phyloP scores from a whole-genome alignment of 352 stramenopile species.

The Phytophthora cactorum region DNA sequence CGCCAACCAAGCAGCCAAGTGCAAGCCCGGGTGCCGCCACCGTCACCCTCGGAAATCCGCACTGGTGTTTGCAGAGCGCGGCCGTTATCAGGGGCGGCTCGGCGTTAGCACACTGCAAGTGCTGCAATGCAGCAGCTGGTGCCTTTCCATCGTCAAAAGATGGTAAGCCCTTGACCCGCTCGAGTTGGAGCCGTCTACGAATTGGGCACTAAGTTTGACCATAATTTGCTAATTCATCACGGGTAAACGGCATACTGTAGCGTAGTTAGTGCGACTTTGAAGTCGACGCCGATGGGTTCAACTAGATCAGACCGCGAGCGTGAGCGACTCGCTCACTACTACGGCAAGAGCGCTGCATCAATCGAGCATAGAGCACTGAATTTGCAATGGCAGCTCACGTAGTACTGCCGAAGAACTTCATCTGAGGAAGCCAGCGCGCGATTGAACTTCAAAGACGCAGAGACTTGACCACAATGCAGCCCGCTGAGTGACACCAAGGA shows the following conservation, averaged over 20 bases:
- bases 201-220: conserved; percentile 24
- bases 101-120: conserved; percentile 7
- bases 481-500: background rate
- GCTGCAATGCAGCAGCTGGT: conserved; percentile 8
- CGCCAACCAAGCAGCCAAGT: conserved; percentile 10
- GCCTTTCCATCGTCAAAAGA: conserved; percentile 19
- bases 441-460: conserved; percentile 33
- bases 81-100: conserved; percentile 19
- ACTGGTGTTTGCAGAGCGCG: conserved; percentile 8
- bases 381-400: background rate
- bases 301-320: background rate
- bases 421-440: conserved; percentile 6
- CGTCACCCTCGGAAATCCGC: conserved; percentile 19
- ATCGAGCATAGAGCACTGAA: background rate
- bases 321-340: background rate
- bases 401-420: background rate
- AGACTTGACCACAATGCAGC: conserved; percentile 4
- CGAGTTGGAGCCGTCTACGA: conserved; percentile 12
- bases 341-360: too few species aligned
- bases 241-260: conserved; percentile 2
- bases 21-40: background rate
- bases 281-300: background rate
- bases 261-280: background rate
- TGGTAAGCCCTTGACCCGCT: background rate
- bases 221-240: conserved; percentile 28